Evolutionary conservation across 768 basidiomycete genomes (phyloP), one percentile per base, ranked within the genome.

Genomic region (Suillus discolor): DNA sequence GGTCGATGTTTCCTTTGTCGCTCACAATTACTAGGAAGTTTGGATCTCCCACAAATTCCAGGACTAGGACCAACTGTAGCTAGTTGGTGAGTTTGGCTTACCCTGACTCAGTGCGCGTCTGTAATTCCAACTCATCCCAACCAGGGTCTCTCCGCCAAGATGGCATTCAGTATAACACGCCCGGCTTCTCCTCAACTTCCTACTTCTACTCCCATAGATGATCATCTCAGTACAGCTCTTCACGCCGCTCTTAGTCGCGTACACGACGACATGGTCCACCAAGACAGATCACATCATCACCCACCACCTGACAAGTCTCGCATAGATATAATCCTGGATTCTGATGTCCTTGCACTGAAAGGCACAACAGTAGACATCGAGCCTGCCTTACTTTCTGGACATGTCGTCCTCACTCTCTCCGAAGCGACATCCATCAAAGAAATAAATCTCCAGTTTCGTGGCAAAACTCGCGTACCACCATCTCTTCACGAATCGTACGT

Each of bases 391-490:
- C 88, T 98, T 68, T 89, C 88, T 53, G 97, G 97, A 6, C 84
- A 89, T 72, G 86, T 99, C 71, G 84, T 89, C 11, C 82, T 99
- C 69, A 84, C 89, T 75, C 85, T 99, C 51, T 81, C 84, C 2
- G 94, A 98, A 78, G 82, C 91, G 23, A 96, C 92, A 0, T 87
- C 93, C 62, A 87, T 93, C 77, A 92, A 89, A 73, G 90, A 94
- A 76, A 88, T 94, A 65, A 93, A 86, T 4, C 87, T 98, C 63
- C 87, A 90, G 67, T 92, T 97, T 73, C 82, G 87, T 67, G 95
- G 96, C 25, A 95, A 94, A 78, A 91, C 89, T 5, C 87, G 85
- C 65, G 79, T 95, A 0, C 92, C 92, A 6, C 79, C 83, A 20
- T 77, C 83, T 6, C 72, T 83, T 16, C 73, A 77, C 65, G 92